Conservation (phyloP, 2,329 filamentous ascomycete species). For the Aspergillus spinulosporus region DNA sequence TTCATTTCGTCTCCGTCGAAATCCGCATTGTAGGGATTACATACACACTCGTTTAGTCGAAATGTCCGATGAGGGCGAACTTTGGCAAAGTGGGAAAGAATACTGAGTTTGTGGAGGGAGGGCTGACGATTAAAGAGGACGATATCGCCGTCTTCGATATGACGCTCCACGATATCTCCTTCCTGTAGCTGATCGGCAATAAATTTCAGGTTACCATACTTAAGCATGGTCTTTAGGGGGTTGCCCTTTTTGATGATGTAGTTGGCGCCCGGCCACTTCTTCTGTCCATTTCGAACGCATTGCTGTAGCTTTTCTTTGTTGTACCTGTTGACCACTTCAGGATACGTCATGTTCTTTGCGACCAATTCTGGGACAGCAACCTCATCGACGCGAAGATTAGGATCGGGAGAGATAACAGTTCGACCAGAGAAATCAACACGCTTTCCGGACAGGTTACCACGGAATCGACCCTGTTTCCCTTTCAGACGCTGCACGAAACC, state of each 20-base stretch:
- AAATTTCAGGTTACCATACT: constrained; percentile 69
- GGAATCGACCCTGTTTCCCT: constrained; percentile 95
- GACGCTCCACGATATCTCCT: constrained; percentile 89
- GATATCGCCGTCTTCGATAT: constrained; percentile 92
- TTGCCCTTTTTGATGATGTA: constrained; percentile 71
- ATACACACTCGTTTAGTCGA: constrained; percentile 95
- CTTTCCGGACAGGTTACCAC: constrained; percentile 95
- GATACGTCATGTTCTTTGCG: constrained; percentile 95
- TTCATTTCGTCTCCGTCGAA: constrained; percentile 99
- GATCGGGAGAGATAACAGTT: constrained; percentile 96
- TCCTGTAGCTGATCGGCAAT: constrained; percentile 73
- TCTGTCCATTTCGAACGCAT: constrained; percentile 72
- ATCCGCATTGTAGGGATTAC: constrained; percentile 97
- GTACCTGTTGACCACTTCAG: constrained; percentile 79
- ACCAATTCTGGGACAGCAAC: constrained; percentile 89
- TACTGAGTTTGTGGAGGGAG: constrained; percentile 96
- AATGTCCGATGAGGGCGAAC: constrained; percentile 95
- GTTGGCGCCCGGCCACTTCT: constrained; percentile 85
- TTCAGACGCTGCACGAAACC: constrained; percentile 97
- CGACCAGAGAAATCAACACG: constrained; percentile 97
- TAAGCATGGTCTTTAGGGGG: constrained; percentile 72
- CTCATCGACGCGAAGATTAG: constrained; percentile 88
- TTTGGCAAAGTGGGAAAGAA: constrained; percentile 92
- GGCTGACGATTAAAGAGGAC: constrained; percentile 98
- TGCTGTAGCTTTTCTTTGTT: constrained; percentile 80